phyloP scores from a whole-genome alignment of 345 rosid species.

The Moringa oleifera region DNA sequence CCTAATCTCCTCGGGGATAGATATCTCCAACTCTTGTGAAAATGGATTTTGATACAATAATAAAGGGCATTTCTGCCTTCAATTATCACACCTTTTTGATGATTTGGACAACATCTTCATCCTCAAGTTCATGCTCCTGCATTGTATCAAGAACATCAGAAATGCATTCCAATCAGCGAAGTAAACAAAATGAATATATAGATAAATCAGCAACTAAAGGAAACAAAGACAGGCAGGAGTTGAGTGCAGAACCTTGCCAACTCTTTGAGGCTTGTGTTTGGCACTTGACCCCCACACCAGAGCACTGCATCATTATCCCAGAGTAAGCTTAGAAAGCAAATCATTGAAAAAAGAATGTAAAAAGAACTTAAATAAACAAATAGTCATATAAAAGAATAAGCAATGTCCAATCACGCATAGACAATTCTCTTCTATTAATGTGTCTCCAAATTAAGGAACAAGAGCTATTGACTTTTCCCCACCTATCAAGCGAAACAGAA shows the following conservation, averaged over 20 bases:
- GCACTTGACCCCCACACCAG: conserved; percentile 97
- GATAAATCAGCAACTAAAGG: too few species aligned
- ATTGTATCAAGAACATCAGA: conserved; percentile 8
- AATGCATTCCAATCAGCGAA: background rate
- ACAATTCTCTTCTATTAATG: too few species aligned
- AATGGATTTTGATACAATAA: background rate
- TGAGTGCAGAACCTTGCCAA: conserved; percentile 73
- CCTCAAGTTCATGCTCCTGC: conserved; percentile 98
- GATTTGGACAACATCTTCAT: conserved; percentile 96
- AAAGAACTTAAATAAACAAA: too few species aligned
- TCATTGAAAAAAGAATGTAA: background rate
- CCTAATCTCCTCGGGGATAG: background rate
- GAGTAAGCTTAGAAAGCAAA: background rate
- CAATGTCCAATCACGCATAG: too few species aligned
- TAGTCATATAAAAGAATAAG: too few species aligned
- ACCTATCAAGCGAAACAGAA: too few species aligned
- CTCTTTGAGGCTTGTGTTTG: conserved; percentile 99
- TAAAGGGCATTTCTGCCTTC: background rate
- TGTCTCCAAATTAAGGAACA: too few species aligned
- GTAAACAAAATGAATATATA: background rate
- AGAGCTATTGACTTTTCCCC: too few species aligned
- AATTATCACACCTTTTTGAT: conserved; percentile 71
- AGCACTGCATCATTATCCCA: conserved; percentile 48
- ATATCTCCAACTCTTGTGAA: background rate
- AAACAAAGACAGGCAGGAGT: too few species aligned